Conservation (phyloP, 768 basidiomycete species). For the Clathrus columnatus region DNA sequence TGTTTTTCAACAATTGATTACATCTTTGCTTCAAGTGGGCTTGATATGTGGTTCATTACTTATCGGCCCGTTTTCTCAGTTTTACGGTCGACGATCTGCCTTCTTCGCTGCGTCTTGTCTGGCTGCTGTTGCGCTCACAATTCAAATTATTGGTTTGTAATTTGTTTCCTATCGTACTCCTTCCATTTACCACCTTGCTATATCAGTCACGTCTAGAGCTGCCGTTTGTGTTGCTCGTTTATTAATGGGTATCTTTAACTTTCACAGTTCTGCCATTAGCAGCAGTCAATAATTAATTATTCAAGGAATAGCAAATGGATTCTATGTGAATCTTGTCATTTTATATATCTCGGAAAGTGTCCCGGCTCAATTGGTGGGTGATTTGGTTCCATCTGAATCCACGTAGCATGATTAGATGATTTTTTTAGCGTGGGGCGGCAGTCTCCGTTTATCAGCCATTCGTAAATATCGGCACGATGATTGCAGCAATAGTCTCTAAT, state of each 20-base stretch:
- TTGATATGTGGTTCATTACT: constrained; percentile 9
- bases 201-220: constrained; percentile 7
- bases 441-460: constrained; percentile 10
- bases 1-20: constrained; percentile 16
- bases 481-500: constrained; percentile 7
- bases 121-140: constrained; percentile 11
- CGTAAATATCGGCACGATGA: constrained; percentile 2
- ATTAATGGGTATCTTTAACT: constrained; percentile 8
- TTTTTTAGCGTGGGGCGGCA: background rate
- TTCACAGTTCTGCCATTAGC: no score
- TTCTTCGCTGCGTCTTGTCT: constrained; percentile 12
- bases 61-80: constrained; percentile 7
- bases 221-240: constrained; percentile 11
- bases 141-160: constrained; percentile 7
- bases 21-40: constrained; percentile 16
- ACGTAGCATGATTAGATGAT: background rate
- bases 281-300: background rate
- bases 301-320: constrained; percentile 10
- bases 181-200: background rate
- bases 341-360: constrained; percentile 12
- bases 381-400: constrained; percentile 1
- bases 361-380: constrained; percentile 12
- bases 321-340: constrained; percentile 11
- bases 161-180: background rate
- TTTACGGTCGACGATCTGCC: constrained; percentile 10